Evolutionary conservation across 169 alveolate genomes (phyloP).

Genomic region (Plasmodium ovale): DNA sequence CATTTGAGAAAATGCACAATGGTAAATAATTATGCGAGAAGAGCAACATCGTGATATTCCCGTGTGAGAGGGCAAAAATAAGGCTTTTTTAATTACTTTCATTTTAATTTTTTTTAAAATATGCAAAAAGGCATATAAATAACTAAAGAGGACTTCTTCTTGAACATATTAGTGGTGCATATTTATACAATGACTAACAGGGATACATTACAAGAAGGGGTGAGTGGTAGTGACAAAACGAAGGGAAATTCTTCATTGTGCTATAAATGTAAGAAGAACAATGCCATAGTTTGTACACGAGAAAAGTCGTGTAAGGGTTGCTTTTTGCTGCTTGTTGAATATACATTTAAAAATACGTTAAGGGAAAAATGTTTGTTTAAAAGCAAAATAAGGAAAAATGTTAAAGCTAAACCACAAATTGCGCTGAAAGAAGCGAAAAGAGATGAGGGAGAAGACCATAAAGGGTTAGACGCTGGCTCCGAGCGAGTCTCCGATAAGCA

Average conservation of each 20-base stretch:
- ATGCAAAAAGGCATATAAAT: no score
- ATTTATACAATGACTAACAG: conserved; percentile 14
- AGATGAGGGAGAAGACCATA: background rate
- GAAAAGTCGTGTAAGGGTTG: conserved; percentile 69
- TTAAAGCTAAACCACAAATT: background rate
- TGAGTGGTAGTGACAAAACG: background rate
- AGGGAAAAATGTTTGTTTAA: conserved; percentile 75
- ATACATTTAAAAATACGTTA: conserved; percentile 74
- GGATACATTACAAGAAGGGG: background rate
- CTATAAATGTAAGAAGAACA: conserved; percentile 61
- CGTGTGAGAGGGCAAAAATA: no score
- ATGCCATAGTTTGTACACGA: conserved; percentile 56
- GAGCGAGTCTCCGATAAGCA: background rate
- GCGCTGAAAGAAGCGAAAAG: conserved; percentile 2
- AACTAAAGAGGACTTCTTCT: no score
- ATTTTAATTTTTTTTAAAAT: no score
- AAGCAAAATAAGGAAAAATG: conserved; percentile 35
- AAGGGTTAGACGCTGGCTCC: background rate
- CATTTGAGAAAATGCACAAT: no score
- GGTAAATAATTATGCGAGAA: no score
- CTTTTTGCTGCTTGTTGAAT: conserved; percentile 59
- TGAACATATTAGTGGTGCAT: no score
- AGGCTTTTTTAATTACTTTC: no score
- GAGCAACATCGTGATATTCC: no score
- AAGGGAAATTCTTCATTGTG: conserved; percentile 18